A percentile compares a stretch with the other conserved stretches of the same genome.
Conservation (phyloP, 352 stramenopile genomes). For the Aphanomyces euteiches region DNA sequence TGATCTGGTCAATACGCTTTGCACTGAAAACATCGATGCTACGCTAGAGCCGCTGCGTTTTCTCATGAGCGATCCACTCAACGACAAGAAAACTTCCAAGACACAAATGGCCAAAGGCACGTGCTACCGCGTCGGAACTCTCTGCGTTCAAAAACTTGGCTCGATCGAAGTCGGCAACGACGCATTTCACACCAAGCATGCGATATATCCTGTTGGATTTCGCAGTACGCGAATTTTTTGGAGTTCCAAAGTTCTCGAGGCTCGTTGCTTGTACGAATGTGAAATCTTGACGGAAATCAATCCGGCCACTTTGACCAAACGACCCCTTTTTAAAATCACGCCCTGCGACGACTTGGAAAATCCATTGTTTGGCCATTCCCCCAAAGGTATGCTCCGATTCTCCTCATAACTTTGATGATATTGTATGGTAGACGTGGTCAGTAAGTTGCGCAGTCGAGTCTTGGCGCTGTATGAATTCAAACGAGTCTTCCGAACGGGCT, state of each 20-base stretch:
- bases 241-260: constrained; percentile 56
- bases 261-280: constrained; percentile 88
- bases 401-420: background rate
- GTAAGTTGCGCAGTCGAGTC: constrained; percentile 66
- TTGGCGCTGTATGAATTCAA: constrained; percentile 70
- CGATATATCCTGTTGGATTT: constrained; percentile 87
- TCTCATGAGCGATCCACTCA: constrained; percentile 23
- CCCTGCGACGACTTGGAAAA: constrained; percentile 61
- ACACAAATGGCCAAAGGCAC: constrained; percentile 32
- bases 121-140: constrained; percentile 67
- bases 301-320: constrained; percentile 36
- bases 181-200: constrained; percentile 82
- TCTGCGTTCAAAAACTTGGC: constrained; percentile 78
- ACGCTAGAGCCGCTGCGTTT: constrained; percentile 18
- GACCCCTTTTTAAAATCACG: constrained; percentile 72
- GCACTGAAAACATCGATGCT: background rate
- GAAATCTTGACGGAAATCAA: constrained; percentile 64
- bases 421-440: constrained; percentile 44
- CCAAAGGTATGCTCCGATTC: constrained; percentile 34
- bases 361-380: constrained; percentile 57
- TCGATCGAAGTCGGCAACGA: constrained; percentile 71
- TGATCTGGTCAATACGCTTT: constrained; percentile 10
- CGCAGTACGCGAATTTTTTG: constrained; percentile 92
- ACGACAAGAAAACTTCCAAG: constrained; percentile 17
- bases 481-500: constrained; percentile 41